Conservation (phyloP, 768 basidiomycete species). For the Chalciporus sphaerocephalus region DNA sequence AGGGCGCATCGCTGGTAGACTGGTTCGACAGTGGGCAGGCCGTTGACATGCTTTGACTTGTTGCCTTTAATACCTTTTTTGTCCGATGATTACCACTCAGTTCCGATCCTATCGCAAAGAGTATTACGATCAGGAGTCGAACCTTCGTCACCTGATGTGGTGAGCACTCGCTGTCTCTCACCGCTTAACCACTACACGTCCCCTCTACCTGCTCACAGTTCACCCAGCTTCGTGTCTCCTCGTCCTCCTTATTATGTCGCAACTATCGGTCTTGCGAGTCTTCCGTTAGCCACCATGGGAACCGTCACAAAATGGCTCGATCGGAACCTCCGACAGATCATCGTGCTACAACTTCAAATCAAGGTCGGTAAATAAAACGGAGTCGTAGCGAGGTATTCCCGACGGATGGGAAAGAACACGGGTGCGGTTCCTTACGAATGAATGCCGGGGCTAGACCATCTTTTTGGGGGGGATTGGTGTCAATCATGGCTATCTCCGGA, state of each 20-base stretch:
- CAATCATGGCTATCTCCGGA: background rate
- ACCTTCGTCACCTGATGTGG: background rate
- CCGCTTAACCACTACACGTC: background rate
- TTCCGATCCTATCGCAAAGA: slow-evolving; percentile 7
- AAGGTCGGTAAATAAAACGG: background rate
- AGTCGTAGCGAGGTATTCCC: slow-evolving; percentile 6
- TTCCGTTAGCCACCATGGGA: slow-evolving; percentile 16
- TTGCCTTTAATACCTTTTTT: slow-evolving; percentile 13
- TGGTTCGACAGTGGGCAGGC: slow-evolving; percentile 1
- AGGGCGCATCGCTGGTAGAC: background rate
- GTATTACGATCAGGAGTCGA: background rate
- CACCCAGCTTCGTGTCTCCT: background rate
- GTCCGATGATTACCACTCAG: background rate
- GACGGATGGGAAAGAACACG: slow-evolving; percentile 2
- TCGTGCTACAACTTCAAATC: too few species aligned
- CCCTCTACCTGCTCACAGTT: background rate
- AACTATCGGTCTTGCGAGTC: slow-evolving; percentile 18
- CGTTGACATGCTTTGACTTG: background rate
- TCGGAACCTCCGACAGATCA: slow-evolving; percentile 18
- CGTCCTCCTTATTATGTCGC: slow-evolving; percentile 9
- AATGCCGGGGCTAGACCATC: slow-evolving; percentile 9
- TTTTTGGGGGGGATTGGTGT: background rate
- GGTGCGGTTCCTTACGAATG: slow-evolving; percentile 10
- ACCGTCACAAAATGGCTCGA: slow-evolving; percentile 10
- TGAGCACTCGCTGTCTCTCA: background rate